Evolutionary conservation across 1,284 basidiomycete species (phyloP).

Genomic region (Coniferiporia weirii): DNA sequence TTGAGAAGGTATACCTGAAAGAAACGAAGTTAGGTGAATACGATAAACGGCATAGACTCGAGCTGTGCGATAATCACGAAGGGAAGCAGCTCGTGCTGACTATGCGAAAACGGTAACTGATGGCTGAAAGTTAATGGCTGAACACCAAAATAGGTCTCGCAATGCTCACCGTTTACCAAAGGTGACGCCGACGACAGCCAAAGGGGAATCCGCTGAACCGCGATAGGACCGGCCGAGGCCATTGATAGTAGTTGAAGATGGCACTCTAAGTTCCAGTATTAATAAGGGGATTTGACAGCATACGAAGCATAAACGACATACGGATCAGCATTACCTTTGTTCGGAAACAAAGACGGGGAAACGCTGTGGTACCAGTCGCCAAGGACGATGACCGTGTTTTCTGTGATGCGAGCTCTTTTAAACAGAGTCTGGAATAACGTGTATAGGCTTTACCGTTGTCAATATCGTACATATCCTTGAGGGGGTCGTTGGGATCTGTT

Average conservation of each 20-base stretch:
- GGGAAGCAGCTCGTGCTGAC: slow-evolving; percentile 22
- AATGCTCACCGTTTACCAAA: neutral
- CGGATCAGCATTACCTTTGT: slow-evolving; percentile 12
- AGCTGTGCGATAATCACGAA: slow-evolving; percentile 16
- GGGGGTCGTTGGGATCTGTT: slow-evolving; percentile 29
- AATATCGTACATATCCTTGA: slow-evolving; percentile 28
- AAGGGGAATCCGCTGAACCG: slow-evolving; percentile 21
- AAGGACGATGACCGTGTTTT: slow-evolving; percentile 15
- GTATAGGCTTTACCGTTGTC: slow-evolving; percentile 13
- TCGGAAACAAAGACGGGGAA: slow-evolving; percentile 12
- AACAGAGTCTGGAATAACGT: neutral
- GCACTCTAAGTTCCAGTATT: slow-evolving; percentile 8
- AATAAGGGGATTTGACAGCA: neutral
- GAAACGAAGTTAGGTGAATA: neutral
- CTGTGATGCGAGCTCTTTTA: slow-evolving; percentile 19
- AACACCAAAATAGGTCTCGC: slow-evolving; percentile 23
- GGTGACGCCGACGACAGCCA: slow-evolving; percentile 28
- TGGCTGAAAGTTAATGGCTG: neutral
- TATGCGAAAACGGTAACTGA: slow-evolving; percentile 31
- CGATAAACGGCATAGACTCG: neutral
- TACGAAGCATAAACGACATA: neutral
- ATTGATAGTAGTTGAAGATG: slow-evolving; percentile 29
- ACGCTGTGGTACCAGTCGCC: slow-evolving; percentile 17
- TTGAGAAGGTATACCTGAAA: slow-evolving; percentile 35
- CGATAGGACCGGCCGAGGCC: slow-evolving; percentile 28